These are phyloP conservation scores for Torulaspora microellipsoides DNA, from an alignment of 805 yeast genomes.

Conservation along the genomic window DNA sequence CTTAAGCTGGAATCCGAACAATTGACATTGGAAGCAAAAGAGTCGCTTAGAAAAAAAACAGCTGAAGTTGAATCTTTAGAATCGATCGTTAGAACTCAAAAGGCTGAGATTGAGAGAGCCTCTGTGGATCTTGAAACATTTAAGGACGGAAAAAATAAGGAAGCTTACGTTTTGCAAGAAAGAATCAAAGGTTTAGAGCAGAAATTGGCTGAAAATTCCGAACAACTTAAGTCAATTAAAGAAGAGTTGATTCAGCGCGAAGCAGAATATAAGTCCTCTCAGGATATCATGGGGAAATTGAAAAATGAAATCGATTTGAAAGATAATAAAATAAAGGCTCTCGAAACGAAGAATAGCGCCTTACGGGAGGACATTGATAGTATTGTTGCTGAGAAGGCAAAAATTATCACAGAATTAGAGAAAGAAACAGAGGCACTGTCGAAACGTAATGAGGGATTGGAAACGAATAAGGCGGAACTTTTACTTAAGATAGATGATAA, in stretches of 20 bases:
- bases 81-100: constrained; percentile 18
- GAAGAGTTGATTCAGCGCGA: background rate
- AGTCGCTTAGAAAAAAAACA: constrained; percentile 1
- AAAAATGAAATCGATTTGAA: background rate
- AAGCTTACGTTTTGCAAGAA: constrained; percentile 4
- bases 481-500: constrained; percentile 1
- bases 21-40: constrained; percentile 1
- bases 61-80: constrained; percentile 18
- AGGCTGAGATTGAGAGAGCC: constrained; percentile 4
- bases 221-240: background rate
- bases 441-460: background rate
- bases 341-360: constrained; percentile 4
- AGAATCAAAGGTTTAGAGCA: constrained; percentile 5
- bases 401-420: constrained; percentile 2
- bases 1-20: background rate
- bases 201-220: background rate
- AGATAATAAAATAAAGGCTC: background rate
- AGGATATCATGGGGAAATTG: background rate
- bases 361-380: constrained; percentile 2
- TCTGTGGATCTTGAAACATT: constrained; percentile 2
- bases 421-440: constrained; percentile 3
- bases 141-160: constrained; percentile 5
- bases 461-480: constrained; percentile 3
- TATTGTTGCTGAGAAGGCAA: constrained; percentile 1
- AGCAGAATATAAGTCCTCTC: background rate